Evolutionary conservation across 176 grass and related monocot genomes (phyloP).

Genomic region (Aegilops speltoides): DNA sequence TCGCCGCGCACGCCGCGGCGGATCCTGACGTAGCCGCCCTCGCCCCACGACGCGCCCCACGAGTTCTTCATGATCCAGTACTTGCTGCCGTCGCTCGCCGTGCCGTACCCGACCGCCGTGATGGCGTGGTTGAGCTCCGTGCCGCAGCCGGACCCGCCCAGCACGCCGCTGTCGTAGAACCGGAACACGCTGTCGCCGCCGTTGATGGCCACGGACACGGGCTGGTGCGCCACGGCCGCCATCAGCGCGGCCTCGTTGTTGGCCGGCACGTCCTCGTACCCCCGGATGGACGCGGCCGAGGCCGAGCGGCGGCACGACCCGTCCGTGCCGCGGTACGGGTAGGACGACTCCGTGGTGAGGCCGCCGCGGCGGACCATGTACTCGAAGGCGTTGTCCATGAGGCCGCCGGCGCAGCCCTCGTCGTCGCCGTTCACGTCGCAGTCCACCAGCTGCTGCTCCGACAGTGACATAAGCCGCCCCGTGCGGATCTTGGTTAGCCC

Average conservation of each 20-base stretch:
- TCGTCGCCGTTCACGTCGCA: constrained; percentile 52
- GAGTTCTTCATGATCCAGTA: constrained; percentile 77
- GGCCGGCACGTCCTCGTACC: constrained; percentile 52
- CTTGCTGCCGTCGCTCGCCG: constrained; percentile 36
- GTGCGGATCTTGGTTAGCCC: constrained; percentile 48
- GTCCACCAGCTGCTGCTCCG: constrained; percentile 72
- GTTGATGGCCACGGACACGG: constrained; percentile 55
- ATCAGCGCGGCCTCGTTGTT: constrained; percentile 48
- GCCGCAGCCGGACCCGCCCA: constrained; percentile 34
- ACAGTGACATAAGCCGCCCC: constrained; percentile 52
- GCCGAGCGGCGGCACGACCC: constrained; percentile 25
- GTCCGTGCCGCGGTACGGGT: constrained; percentile 56
- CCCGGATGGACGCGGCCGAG: constrained; percentile 14
- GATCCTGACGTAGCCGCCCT: constrained; percentile 57
- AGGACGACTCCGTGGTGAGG: constrained; percentile 41
- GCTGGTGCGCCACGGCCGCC: constrained; percentile 53
- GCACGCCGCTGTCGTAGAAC: constrained; percentile 57
- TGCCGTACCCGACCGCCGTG: constrained; percentile 64
- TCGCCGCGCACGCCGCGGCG: constrained; percentile 36
- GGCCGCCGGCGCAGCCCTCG: constrained; percentile 56
- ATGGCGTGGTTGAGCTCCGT: constrained; percentile 54
- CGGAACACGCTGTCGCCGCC: constrained; percentile 38
- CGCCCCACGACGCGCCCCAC: constrained; percentile 58
- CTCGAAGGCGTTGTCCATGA: constrained; percentile 62
- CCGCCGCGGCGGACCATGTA: constrained; percentile 47